Evolutionary conservation across 2,329 filamentous ascomycete species (phyloP).

Genomic region (Ascochyta koolunga): DNA sequence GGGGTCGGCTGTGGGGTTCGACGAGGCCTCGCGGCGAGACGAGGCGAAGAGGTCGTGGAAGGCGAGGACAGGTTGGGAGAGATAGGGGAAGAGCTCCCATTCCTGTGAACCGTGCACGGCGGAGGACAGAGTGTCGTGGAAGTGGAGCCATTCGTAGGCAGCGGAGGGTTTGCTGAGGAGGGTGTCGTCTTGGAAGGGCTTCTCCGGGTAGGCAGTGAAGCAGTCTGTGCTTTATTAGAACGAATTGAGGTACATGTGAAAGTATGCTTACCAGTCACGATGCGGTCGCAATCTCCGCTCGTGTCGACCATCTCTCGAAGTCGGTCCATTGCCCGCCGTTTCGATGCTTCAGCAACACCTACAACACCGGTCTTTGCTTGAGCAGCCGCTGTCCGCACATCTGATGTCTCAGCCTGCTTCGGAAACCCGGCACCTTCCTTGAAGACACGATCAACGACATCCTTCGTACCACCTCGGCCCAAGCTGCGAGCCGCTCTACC

Average conservation of each 20-base stretch:
- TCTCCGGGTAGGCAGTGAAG: slow-evolving; percentile 83
- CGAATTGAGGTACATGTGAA: not conserved
- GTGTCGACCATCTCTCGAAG: slow-evolving; percentile 79
- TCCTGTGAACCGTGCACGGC: slow-evolving; percentile 84
- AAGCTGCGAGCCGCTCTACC: slow-evolving; percentile 74
- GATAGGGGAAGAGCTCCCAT: slow-evolving; percentile 89
- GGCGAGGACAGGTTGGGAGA: slow-evolving; percentile 83
- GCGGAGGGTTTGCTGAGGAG: slow-evolving; percentile 84
- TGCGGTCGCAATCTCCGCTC: slow-evolving; percentile 77
- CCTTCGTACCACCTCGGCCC: slow-evolving; percentile 73
- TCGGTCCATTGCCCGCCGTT: slow-evolving; percentile 74
- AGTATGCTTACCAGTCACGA: slow-evolving; percentile 63
- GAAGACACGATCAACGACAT: slow-evolving; percentile 80
- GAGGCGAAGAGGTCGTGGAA: slow-evolving; percentile 92
- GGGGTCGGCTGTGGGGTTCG: slow-evolving; percentile 52
- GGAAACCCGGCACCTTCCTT: slow-evolving; percentile 80
- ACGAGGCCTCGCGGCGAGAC: slow-evolving; percentile 50
- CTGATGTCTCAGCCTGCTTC: slow-evolving; percentile 57
- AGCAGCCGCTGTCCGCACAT: slow-evolving; percentile 61
- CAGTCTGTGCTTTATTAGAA: slow-evolving; percentile 62
- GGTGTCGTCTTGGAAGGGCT: slow-evolving; percentile 91
- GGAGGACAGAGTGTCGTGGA: slow-evolving; percentile 83
- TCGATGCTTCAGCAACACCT: slow-evolving; percentile 74
- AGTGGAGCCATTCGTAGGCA: slow-evolving; percentile 94
- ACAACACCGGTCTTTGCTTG: slow-evolving; percentile 56